Evolutionary conservation across 2,329 filamentous ascomycete genomes (phyloP).

Genomic region (Stagonosporopsis vannaccii): DNA sequence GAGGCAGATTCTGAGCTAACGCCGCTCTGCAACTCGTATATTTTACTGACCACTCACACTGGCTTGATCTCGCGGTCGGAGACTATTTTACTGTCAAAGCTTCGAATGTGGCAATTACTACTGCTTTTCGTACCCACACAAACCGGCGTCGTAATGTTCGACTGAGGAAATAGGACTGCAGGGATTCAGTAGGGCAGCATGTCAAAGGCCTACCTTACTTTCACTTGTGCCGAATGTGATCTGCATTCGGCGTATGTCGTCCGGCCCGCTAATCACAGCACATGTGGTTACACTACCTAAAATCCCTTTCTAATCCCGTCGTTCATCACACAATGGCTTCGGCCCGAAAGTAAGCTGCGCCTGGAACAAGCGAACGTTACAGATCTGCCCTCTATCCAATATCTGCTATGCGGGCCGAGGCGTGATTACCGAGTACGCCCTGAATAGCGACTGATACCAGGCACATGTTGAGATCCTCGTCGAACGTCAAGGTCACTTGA

Average conservation of each 20-base stretch:
- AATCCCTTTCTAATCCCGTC: background rate
- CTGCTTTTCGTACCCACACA: background rate
- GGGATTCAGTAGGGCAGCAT: background rate
- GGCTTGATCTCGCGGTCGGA: no score
- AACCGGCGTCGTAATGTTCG: background rate
- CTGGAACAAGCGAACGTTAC: background rate
- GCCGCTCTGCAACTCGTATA: background rate
- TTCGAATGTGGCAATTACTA: background rate
- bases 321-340: background rate
- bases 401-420: background rate
- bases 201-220: background rate
- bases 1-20: background rate
- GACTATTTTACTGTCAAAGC: background rate
- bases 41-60: no score
- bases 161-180: background rate
- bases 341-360: background rate
- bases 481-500: background rate
- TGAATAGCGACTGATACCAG: background rate
- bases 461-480: background rate
- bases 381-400: background rate
- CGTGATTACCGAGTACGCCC: background rate
- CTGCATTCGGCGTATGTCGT: background rate
- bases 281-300: slow-evolving; percentile 4
- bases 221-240: background rate
- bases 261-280: background rate